Base-by-base conservation (phyloP, 257 asterid species). In the Eucommia ulmoides region DNA sequence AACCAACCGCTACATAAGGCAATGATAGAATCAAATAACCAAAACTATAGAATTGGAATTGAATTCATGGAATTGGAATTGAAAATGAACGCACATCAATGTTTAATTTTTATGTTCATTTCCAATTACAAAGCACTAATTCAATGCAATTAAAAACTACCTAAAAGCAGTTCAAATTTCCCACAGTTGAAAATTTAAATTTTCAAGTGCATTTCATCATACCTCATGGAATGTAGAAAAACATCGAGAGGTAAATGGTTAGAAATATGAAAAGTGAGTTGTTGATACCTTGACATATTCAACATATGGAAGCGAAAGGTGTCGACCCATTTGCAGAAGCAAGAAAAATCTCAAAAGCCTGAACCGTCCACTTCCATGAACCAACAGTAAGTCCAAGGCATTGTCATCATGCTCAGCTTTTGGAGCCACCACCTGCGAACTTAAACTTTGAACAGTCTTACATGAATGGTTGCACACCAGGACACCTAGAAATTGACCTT, bases 401-500 rank as follows among this genome's bases (percentile, higher is more conserved):
- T 72, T 79, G 61, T 89, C 98, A 68, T 89, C 96, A 42, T 76
- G 89, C 69, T 80, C 96, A 24, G 98, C 98, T 77, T 81, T 80
- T 22, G 98, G 96, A 45, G 98, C 98, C 66, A 89, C 79, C 51
- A 89, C 92, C 75, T 85, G 98, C 42, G 93, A 82, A 64, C 97
- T 85, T 73, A 83, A 66, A 75, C 97, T 88, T 49, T 89, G 98
- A 59, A 89, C 96, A 20, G 94, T 89, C 68, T 66, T 89, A 66
- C 98, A 89, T 0, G 94, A 77, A 73, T 89, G 98, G 59, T 89
- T 89, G 76, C 98, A 89, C 2, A 83, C 93, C 60, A 89, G 55
- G 35, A 83, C 76, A 56, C 88, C 93, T 57, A 89, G 88, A 81
- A 69, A 79, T 42, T 69, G 78, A 8, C 98, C 96, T 66, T 85